A percentile compares a stretch with the other conserved stretches of the same genome.
These are phyloP conservation scores for Hymenochaete sp. DNA, from an alignment of 1,284 basidiomycete species.

Conservation along the genomic window DNA sequence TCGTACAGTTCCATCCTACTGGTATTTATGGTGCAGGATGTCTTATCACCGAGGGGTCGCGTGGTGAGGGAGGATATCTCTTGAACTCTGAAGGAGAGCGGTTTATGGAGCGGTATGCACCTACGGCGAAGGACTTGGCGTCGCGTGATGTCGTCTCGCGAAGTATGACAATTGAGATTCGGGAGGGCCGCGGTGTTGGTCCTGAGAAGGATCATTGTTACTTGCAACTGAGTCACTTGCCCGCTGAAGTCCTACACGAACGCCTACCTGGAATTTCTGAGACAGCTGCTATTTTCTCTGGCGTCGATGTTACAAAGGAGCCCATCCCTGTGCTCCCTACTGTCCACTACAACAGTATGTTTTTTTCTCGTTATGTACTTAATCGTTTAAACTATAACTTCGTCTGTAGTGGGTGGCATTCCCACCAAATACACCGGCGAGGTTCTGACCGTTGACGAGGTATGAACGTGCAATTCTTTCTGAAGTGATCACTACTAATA, in stretches of 20 bases:
- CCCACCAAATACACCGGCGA: constrained; percentile 98
- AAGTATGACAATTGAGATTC: constrained; percentile 98
- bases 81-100: constrained; percentile 99
- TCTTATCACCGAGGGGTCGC: constrained; percentile 96
- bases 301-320: constrained; percentile 99
- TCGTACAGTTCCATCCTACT: constrained; percentile 99
- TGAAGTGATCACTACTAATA: constrained; percentile 1
- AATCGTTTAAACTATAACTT: constrained; percentile 19
- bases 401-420: constrained; percentile 87
- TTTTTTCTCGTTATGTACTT: neutral
- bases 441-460: constrained; percentile 78
- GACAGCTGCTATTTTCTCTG: constrained; percentile 98
- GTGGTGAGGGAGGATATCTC: constrained; percentile 98
- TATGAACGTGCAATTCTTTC: constrained; percentile 19
- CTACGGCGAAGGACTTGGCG: constrained; percentile 98
- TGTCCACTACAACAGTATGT: constrained; percentile 90
- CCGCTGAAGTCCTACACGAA: constrained; percentile 93
- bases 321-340: constrained; percentile 96
- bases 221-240: constrained; percentile 95
- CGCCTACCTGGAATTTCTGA: constrained; percentile 99
- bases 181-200: constrained; percentile 98
- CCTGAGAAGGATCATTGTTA: constrained; percentile 98
- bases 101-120: constrained; percentile 99
- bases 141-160: constrained; percentile 99
- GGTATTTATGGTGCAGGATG: constrained; percentile 99